A percentile compares a stretch with the other conserved stretches of the same genome.
Conservation (phyloP, 2,329 filamentous ascomycete genomes). For the Xylaria sp. region DNA sequence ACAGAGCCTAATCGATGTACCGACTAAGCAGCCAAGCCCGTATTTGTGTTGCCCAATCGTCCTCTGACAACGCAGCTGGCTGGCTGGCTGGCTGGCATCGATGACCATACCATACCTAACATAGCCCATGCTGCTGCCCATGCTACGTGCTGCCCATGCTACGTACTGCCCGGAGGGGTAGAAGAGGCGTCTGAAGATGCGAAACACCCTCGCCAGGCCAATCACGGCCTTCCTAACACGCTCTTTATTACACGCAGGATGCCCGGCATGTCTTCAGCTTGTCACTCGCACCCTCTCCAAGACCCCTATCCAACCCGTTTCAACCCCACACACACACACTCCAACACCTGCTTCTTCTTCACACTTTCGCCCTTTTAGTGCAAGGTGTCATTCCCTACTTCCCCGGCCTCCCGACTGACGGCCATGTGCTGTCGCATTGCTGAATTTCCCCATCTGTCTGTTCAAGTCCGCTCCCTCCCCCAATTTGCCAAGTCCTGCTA, state of each 20-base stretch:
- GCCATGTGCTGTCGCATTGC: neutral
- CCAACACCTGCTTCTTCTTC: constrained; percentile 4
- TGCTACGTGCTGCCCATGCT: no score
- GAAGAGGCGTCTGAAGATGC: constrained; percentile 21
- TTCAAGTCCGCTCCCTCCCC: no score
- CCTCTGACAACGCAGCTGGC: constrained; percentile 19
- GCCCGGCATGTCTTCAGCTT: constrained; percentile 22
- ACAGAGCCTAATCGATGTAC: neutral
- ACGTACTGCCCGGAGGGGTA: constrained; percentile 17
- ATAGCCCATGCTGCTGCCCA: no score
- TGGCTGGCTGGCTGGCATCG: constrained; percentile 17
- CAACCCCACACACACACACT: constrained; percentile 10
- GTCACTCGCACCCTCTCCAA: constrained; percentile 2
- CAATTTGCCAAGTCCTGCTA: neutral
- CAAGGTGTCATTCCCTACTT: neutral
- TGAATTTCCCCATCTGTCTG: neutral
- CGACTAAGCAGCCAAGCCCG: constrained; percentile 2
- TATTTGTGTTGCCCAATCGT: constrained; percentile 16
- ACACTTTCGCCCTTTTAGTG: neutral
- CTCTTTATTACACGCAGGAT: constrained; percentile 24
- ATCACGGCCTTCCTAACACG: constrained; percentile 22
- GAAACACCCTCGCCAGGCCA: constrained; percentile 16
- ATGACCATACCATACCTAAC: constrained; percentile 6
- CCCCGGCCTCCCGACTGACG: neutral
- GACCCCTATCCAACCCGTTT: neutral